Base-by-base conservation (phyloP, 805 yeast genomes). In the Kluyveromyces starmeri region DNA sequence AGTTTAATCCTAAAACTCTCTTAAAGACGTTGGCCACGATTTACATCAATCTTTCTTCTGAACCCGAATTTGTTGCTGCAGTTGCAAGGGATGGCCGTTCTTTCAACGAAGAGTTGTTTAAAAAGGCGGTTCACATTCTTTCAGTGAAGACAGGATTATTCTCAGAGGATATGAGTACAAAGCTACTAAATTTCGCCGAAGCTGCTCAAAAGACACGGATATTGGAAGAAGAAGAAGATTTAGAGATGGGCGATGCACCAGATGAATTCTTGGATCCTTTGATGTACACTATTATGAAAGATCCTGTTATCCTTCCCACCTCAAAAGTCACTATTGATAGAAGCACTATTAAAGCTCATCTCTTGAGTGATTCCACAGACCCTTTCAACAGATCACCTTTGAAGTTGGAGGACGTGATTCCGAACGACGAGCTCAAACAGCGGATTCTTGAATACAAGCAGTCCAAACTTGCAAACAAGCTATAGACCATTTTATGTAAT, bases 241-340 rank as follows among this genome's bases (percentile, higher is more conserved):
- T 74, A 42, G 96, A 85, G 53, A 67, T 84, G 46, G 96, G 95
- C 17, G 98, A 92, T 35, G 72, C 83, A 12, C 99, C 99, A 1
- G 98, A 92, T 54, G 97, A 92, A 56, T 92, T 79, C 53, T 71
- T 92, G 47, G 99, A 92, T 64, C 99, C 99, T 10, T 71, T 92
- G 48, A 89, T 92, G 97, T 92, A 69, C 58, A 83, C 96, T 1
- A 55, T 92, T 32, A 92, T 92, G 98, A 82, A 78, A 46, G 94
- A 92, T 55, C 99, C 99, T 0, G 98, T 92, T 4, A 79, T 72
- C n/a, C 68, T 92, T 47, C 99, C 99, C 7, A 68, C 83, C 7
- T 84, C 96, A 1, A 80, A 75, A 43, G 74, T 88, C 13, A 75
- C 78, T 32, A 84, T 92, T 47, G 99, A 92, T 56, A 68, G 94